A percentile compares a stretch with the other conserved stretches of the same genome.
These are phyloP conservation scores for Allantophomopsis cytisporea DNA, from an alignment of 2,329 filamentous ascomycete genomes.

Conservation along the genomic window DNA sequence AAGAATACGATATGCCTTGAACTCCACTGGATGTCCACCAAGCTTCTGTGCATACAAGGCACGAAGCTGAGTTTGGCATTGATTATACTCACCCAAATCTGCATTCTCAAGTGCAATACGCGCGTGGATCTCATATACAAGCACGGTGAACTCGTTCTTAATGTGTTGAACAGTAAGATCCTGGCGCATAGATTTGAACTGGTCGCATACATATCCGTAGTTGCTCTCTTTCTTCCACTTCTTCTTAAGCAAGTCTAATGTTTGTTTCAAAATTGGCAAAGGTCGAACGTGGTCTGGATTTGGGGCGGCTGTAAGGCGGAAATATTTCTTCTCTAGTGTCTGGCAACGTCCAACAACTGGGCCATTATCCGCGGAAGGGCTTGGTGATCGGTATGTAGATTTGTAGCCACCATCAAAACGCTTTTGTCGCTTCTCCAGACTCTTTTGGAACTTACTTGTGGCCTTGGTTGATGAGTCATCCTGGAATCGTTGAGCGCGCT, in stretches of 20 bases:
- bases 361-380: slow-evolving; percentile 41
- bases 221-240: slow-evolving; percentile 93
- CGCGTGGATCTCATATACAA: slow-evolving; percentile 93
- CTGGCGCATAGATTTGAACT: slow-evolving; percentile 97
- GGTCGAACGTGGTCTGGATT: slow-evolving; percentile 84
- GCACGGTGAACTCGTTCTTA: slow-evolving; percentile 91
- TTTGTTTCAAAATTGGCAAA: slow-evolving; percentile 64
- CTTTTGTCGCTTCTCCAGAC: slow-evolving; percentile 76
- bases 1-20: slow-evolving; percentile 98
- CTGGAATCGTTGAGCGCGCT: slow-evolving; percentile 28
- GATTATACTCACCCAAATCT: slow-evolving; percentile 99
- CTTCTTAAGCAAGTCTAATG: slow-evolving; percentile 77
- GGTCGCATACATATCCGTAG: slow-evolving; percentile 96
- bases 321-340: slow-evolving; percentile 82
- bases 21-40: slow-evolving; percentile 84
- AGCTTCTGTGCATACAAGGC: slow-evolving; percentile 78
- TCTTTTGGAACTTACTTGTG: slow-evolving; percentile 81
- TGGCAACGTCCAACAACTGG: slow-evolving; percentile 81
- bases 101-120: slow-evolving; percentile 95
- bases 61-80: slow-evolving; percentile 96
- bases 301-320: slow-evolving; percentile 82
- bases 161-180: slow-evolving; percentile 97
- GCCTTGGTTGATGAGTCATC: slow-evolving; percentile 27
- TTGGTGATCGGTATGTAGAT: slow-evolving; percentile 38
- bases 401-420: slow-evolving; percentile 65